Conservation (phyloP, 805 yeast genomes). For the Wickerhamomyces kurtzmanii region DNA sequence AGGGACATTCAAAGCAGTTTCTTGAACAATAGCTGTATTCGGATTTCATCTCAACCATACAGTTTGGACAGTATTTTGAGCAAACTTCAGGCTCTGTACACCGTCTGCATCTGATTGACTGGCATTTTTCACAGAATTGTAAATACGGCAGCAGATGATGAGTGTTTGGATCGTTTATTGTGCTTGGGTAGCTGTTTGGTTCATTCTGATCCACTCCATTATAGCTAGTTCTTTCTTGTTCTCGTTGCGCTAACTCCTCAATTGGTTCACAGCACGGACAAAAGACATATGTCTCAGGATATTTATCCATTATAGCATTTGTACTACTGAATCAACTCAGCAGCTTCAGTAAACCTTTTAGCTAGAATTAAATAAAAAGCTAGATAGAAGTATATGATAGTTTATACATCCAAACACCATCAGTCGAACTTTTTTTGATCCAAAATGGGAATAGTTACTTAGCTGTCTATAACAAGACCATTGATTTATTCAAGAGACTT, state of each 20-base stretch:
- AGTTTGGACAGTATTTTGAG: constrained; percentile 16
- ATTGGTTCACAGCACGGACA: constrained; percentile 18
- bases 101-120: constrained; percentile 16
- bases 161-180: constrained; percentile 11
- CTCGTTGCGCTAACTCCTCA: constrained; percentile 2
- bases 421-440: too few relatives aligned
- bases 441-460: too few relatives aligned
- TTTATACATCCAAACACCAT: too few relatives aligned
- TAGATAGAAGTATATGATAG: too few relatives aligned
- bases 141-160: constrained; percentile 8
- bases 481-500: too few relatives aligned
- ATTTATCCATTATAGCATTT: too few relatives aligned
- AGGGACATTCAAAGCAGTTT: constrained; percentile 18
- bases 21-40: constrained; percentile 14
- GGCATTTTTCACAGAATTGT: constrained; percentile 14
- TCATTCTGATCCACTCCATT: too few relatives aligned
- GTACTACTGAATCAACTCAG: too few relatives aligned
- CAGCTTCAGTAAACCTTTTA: too few relatives aligned
- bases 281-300: constrained; percentile 8
- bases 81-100: constrained; percentile 16
- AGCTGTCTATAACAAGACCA: too few relatives aligned
- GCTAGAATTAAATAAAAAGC: too few relatives aligned
- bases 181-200: constrained; percentile 12
- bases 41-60: constrained; percentile 14
- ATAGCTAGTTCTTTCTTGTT: constrained; percentile 2